Conservation (phyloP, 2,329 filamentous ascomycete species). For the Emmonsiellopsis sp. region DNA sequence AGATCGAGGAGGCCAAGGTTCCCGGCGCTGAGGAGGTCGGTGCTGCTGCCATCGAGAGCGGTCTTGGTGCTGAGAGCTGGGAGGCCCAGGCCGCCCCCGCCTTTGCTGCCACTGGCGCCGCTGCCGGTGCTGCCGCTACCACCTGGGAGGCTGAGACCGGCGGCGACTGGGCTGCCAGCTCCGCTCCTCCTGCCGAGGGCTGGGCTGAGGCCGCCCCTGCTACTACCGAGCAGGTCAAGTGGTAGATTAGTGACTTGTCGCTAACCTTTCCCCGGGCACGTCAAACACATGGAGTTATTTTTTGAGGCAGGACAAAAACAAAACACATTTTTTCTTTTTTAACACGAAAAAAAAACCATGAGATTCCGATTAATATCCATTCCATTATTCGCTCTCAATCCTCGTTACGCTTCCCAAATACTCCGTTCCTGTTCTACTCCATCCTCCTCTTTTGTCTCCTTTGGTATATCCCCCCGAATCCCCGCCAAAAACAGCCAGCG, state of each 20-base stretch:
- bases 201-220: conserved; percentile 19
- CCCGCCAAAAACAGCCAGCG: not conserved
- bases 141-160: conserved; percentile 51
- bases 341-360: not conserved
- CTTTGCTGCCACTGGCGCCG: conserved; percentile 54
- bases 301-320: not conserved
- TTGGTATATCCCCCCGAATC: not conserved
- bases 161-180: conserved; percentile 44
- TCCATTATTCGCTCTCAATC: not conserved
- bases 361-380: not conserved
- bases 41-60: conserved; percentile 65
- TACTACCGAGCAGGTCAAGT: conserved; percentile 30
- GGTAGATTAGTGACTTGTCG: conserved; percentile 22
- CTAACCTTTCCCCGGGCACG: not conserved
- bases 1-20: conserved; percentile 75
- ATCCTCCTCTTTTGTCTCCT: not conserved
- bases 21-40: conserved; percentile 78
- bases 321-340: not conserved
- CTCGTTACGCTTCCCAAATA: not conserved
- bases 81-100: conserved; percentile 60
- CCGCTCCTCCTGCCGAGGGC: conserved; percentile 30
- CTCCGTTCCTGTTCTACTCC: not conserved
- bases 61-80: conserved; percentile 74
- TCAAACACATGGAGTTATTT: not conserved
- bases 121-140: conserved; percentile 52